Evolutionary conservation across 2,329 filamentous ascomycete species (phyloP), one percentile per base, ranked within the genome.

Genomic region (Sporothrix pseudoabietina): DNA sequence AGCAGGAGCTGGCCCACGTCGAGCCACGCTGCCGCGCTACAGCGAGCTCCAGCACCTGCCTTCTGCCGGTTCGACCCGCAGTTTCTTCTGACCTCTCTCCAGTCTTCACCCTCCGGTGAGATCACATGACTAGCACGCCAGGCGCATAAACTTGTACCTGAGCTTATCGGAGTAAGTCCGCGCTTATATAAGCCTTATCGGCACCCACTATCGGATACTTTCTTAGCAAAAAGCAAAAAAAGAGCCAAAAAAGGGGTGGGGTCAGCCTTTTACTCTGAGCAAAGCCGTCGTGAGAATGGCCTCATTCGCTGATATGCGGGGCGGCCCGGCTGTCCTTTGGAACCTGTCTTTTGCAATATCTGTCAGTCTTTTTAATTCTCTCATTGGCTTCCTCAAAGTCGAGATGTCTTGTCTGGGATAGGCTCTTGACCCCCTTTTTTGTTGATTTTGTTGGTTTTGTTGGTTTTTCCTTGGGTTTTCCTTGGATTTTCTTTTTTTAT

Each of bases 271-370:
- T 3, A 9, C n/a, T 65, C 4, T 44, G n/a, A 26, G 41, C 61
- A n/a, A 71, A 52, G 32, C 44, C 44, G 55, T 26, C 55, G 69
- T 47, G 69, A 52, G 22, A 63, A 71, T 71, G 69, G 69, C 55
- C 69, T 71, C 69, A 71, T 71, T 47, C 41, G 35, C 41, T 19
- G 41, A 19, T 41, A 71, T 59, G 69, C 69, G 69, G 68, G 68
- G n/a, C 26, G 3, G 52, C 35, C 30, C n/a, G 35, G 2, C 68
- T 1, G 49, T 10, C 68, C 22, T 49, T 22, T 41, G 68, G 32
- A 57, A 44, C 26, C 47, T 22, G 49, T 26, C 26, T 68, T 44
- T 30, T 68, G 44, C 41, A 49, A 68, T 14, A 9, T n/a, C 9
- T 49, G 22, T 30, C 22, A 22, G 26, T 26, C 30, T 30, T 47